phyloP scores from a whole-genome alignment of 345 rosid species.

The Citrus sp. region DNA sequence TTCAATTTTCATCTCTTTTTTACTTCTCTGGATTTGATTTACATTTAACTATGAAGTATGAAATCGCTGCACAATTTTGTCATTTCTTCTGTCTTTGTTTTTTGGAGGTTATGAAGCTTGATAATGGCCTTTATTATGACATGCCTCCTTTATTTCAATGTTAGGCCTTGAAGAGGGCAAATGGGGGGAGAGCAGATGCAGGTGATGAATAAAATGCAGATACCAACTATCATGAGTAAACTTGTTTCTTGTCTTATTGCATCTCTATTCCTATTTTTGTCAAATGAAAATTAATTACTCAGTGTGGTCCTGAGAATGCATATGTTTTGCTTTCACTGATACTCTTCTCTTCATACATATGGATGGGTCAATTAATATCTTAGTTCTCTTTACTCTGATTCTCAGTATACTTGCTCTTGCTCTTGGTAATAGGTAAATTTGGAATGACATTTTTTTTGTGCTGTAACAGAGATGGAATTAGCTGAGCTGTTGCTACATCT shows the following conservation, averaged over 20 bases:
- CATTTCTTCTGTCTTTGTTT: constrained; percentile 1
- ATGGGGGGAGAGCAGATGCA: constrained; percentile 11
- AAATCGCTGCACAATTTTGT: neutral
- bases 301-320: neutral
- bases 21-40: neutral
- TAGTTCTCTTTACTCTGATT: neutral
- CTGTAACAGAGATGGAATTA: constrained; percentile 15
- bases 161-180: constrained; percentile 2
- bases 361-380: neutral
- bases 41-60: neutral
- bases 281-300: neutral
- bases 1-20: neutral
- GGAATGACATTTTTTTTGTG: constrained; percentile 6
- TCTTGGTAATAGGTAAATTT: neutral
- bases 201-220: constrained; percentile 2
- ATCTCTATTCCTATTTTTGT: neutral
- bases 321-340: neutral
- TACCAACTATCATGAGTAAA: constrained; percentile 8
- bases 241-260: constrained; percentile 6
- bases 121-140: neutral
- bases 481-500: neutral
- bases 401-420: neutral
- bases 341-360: neutral
- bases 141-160: neutral
- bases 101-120: neutral